Evolutionary conservation across 2,329 filamentous ascomycete genomes (phyloP).

Genomic region (Penicillium sp.): DNA sequence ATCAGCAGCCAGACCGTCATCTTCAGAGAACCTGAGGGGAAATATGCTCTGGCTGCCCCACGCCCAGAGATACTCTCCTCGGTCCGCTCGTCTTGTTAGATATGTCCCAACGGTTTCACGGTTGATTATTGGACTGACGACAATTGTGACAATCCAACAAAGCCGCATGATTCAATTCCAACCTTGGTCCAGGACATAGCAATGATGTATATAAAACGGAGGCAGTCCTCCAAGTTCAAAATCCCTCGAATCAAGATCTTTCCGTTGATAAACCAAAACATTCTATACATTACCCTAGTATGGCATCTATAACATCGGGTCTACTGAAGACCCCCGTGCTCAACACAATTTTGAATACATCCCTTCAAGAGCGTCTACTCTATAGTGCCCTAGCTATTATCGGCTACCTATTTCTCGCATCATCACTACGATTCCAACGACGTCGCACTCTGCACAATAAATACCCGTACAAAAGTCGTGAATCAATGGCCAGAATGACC

Average conservation of each 20-base stretch:
- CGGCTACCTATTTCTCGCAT: conserved; percentile 29
- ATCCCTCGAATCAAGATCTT: not conserved
- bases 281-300: not conserved
- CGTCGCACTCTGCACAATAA: conserved; percentile 42
- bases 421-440: conserved; percentile 32
- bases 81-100: conserved; percentile 16
- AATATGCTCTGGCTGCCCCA: conserved; percentile 8
- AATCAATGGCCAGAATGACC: conserved; percentile 55
- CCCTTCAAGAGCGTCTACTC: conserved; percentile 7
- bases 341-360: not conserved
- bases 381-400: conserved; percentile 13
- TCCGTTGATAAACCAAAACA: not conserved
- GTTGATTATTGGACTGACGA: not conserved
- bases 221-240: not conserved
- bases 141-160: not conserved
- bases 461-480: conserved; percentile 49
- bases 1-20: not conserved
- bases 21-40: not conserved
- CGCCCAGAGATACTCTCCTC: conserved; percentile 15
- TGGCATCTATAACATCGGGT: not conserved
- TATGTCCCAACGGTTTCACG: not conserved
- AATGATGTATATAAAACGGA: conserved; percentile 5
- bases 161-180: not conserved
- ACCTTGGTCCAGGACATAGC: no score
- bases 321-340: not conserved